phyloP scores from a whole-genome alignment of 2,329 filamentous ascomycete species.

The Sphaerulina populicola region DNA sequence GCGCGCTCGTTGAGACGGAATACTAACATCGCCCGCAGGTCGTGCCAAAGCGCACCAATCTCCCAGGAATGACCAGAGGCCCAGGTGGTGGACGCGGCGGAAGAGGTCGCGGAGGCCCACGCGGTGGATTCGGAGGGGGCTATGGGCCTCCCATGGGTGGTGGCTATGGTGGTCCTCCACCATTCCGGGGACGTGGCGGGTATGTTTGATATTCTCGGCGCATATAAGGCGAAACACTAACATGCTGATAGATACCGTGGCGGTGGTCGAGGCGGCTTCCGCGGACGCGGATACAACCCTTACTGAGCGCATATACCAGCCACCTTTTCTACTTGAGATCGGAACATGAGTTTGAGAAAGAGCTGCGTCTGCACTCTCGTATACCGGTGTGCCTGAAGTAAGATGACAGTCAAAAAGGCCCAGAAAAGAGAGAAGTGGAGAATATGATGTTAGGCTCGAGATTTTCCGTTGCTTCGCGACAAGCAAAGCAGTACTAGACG shows the following conservation, averaged over 20 bases:
- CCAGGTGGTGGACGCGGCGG: constrained; percentile 53
- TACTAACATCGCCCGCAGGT: constrained; percentile 46
- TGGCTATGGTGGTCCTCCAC: constrained; percentile 8
- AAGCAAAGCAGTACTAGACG: constrained; percentile 11
- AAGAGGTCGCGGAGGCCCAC: constrained; percentile 41
- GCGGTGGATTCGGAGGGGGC: constrained; percentile 41
- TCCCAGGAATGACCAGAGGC: constrained; percentile 86
- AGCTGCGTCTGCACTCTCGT: background rate
- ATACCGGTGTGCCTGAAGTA: background rate
- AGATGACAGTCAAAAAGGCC: background rate
- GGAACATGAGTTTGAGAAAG: background rate
- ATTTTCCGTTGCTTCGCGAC: background rate
- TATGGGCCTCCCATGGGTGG: constrained; percentile 31
- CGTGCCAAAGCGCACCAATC: constrained; percentile 87
- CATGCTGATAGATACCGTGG: constrained; percentile 29
- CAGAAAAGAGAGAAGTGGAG: background rate
- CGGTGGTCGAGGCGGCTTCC: constrained; percentile 27
- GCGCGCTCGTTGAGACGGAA: background rate
- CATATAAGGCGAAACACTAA: constrained; percentile 4
- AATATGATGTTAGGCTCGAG: background rate
- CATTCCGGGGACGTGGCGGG: constrained; percentile 6
- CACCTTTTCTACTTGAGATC: background rate
- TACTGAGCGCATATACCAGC: constrained; percentile 30
- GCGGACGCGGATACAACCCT: constrained; percentile 30
- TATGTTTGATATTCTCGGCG: background rate